Evolutionary conservation across 2,329 filamentous ascomycete species (phyloP).

Genomic region (Botryosphaeria agaves): DNA sequence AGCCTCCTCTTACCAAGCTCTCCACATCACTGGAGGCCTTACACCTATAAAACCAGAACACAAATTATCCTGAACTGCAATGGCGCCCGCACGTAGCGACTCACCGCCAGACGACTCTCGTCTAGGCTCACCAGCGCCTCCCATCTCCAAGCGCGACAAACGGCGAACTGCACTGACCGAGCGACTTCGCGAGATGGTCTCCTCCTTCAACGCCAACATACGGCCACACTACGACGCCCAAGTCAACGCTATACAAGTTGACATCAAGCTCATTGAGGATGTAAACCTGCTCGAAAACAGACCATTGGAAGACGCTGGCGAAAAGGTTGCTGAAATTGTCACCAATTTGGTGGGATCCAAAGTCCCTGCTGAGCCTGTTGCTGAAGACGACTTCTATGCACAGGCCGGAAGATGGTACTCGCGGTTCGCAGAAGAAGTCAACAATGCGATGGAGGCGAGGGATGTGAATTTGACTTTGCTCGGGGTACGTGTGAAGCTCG

Average conservation of each 20-base stretch:
- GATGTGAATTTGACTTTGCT: slow-evolving; percentile 70
- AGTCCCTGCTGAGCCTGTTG: slow-evolving; percentile 25
- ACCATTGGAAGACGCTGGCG: slow-evolving; percentile 46
- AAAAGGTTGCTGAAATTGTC: slow-evolving; percentile 48
- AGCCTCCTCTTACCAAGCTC: neutral
- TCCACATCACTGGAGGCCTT: too few relatives aligned
- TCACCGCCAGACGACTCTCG: slow-evolving; percentile 1
- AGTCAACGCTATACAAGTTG: slow-evolving; percentile 78
- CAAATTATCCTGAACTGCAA: slow-evolving; percentile 1
- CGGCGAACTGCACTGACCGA: slow-evolving; percentile 70
- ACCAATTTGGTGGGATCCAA: slow-evolving; percentile 23
- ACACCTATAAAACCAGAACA: too few relatives aligned
- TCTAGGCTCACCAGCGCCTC: slow-evolving; percentile 19
- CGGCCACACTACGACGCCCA: slow-evolving; percentile 78
- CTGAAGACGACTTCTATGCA: slow-evolving; percentile 49
- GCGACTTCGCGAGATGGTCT: slow-evolving; percentile 56
- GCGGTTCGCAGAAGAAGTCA: slow-evolving; percentile 71
- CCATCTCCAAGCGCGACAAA: slow-evolving; percentile 73
- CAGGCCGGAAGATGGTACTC: slow-evolving; percentile 65
- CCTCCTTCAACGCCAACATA: slow-evolving; percentile 62
- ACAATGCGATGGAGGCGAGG: slow-evolving; percentile 72
- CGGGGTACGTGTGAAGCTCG: slow-evolving; percentile 41
- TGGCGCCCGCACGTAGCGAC: slow-evolving; percentile 4
- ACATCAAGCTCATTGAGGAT: slow-evolving; percentile 70
- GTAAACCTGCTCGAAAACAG: slow-evolving; percentile 64